Conservation (phyloP, 2,329 filamentous ascomycete genomes). For the Aureobasidium mangrovei region DNA sequence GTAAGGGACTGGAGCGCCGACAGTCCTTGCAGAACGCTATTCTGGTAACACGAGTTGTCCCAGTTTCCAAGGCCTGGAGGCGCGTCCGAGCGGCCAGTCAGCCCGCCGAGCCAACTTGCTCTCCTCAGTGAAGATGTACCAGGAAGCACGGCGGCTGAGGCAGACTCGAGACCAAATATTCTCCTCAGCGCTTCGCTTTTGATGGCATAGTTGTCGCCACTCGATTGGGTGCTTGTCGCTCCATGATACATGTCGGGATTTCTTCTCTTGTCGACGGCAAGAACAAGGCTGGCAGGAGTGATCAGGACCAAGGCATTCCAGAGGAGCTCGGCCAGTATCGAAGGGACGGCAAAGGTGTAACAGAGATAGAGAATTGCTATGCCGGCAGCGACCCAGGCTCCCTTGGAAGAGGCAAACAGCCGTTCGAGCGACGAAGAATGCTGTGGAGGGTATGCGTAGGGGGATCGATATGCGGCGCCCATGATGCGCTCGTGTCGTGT, state of each 20-base stretch:
- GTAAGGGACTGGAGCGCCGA: slow-evolving; percentile 63
- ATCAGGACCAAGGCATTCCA: slow-evolving; percentile 54
- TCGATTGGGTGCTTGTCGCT: neutral
- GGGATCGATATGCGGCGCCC: slow-evolving; percentile 1
- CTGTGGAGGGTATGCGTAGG: neutral
- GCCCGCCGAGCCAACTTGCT: slow-evolving; percentile 12
- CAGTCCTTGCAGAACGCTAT: slow-evolving; percentile 68
- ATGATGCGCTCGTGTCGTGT: slow-evolving; percentile 3
- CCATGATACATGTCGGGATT: slow-evolving; percentile 3
- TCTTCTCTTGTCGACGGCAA: slow-evolving; percentile 40
- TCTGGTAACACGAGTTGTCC: slow-evolving; percentile 96
- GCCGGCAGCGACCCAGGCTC: slow-evolving; percentile 16
- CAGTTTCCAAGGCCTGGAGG: slow-evolving; percentile 71
- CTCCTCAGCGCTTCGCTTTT: slow-evolving; percentile 31
- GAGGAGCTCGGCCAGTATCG: slow-evolving; percentile 37
- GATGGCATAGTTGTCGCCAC: slow-evolving; percentile 24
- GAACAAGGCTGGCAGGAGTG: slow-evolving; percentile 49
- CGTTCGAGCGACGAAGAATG: neutral
- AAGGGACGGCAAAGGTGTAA: slow-evolving; percentile 28
- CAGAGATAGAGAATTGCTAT: slow-evolving; percentile 25
- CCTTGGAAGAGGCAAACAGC: neutral
- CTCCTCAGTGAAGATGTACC: slow-evolving; percentile 4
- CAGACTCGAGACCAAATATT: slow-evolving; percentile 32
- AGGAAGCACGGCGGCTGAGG: slow-evolving; percentile 20
- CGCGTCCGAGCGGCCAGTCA: slow-evolving; percentile 20